Evolutionary conservation across 495 filamentous ascomycete species (phyloP).

Genomic region (Penicillium malachiteum): DNA sequence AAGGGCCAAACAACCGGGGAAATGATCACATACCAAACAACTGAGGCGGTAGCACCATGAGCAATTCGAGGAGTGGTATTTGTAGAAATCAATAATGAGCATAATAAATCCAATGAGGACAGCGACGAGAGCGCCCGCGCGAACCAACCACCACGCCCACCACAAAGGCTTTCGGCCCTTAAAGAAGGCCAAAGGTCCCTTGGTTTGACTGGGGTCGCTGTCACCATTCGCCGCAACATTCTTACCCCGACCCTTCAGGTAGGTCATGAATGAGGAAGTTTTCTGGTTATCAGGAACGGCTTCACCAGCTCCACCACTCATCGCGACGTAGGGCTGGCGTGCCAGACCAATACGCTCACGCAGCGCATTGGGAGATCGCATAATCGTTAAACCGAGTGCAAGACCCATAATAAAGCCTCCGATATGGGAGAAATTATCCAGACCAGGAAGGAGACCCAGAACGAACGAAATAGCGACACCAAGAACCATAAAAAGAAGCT

Average conservation of each 20-base stretch:
- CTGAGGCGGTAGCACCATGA: constrained; percentile 91
- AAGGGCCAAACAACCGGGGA: constrained; percentile 2
- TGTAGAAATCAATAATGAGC: constrained; percentile 87
- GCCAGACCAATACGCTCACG: constrained; percentile 67
- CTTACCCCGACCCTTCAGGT: constrained; percentile 41
- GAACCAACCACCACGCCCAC: constrained; percentile 97
- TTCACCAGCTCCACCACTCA: constrained; percentile 42
- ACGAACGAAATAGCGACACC: constrained; percentile 89
- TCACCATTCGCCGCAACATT: constrained; percentile 12
- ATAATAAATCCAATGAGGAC: constrained; percentile 81
- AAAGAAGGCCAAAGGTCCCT: constrained; percentile 78
- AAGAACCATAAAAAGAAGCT: constrained; percentile 79
- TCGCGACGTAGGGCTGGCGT: constrained; percentile 66
- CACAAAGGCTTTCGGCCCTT: constrained; percentile 86
- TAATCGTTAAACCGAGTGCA: constrained; percentile 77
- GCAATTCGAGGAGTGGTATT: constrained; percentile 66
- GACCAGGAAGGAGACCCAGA: constrained; percentile 83
- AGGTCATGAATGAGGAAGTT: constrained; percentile 29
- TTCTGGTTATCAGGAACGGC: constrained; percentile 22
- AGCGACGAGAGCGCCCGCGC: constrained; percentile 74
- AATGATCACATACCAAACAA: constrained; percentile 72
- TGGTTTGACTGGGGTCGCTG: constrained; percentile 36
- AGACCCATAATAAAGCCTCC: constrained; percentile 94
- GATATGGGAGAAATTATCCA: constrained; percentile 98
- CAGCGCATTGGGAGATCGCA: constrained; percentile 82